Evolutionary conservation across 2,329 filamentous ascomycete species (phyloP).

Genomic region (Escovopsis weberi): DNA sequence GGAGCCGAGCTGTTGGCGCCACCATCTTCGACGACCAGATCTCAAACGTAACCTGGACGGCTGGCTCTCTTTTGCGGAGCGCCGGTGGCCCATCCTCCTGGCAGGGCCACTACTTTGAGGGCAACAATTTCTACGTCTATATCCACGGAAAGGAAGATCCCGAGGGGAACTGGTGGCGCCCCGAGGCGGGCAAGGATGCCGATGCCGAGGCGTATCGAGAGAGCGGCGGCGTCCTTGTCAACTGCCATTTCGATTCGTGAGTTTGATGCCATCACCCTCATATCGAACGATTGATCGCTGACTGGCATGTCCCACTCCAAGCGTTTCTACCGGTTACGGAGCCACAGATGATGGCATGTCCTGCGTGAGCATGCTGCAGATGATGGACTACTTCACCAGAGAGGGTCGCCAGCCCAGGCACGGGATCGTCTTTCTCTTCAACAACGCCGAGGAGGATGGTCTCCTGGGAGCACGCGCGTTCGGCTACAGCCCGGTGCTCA

Average conservation of each 20-base stretch:
- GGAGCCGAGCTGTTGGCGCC: constrained; percentile 20
- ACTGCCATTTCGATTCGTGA: constrained; percentile 77
- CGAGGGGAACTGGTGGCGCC: constrained; percentile 58
- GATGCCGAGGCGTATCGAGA: constrained; percentile 25
- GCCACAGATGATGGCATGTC: constrained; percentile 91
- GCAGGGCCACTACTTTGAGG: constrained; percentile 67
- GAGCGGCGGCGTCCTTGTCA: constrained; percentile 73
- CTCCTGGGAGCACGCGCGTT: constrained; percentile 79
- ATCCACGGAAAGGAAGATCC: constrained; percentile 70
- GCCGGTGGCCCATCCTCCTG: constrained; percentile 12
- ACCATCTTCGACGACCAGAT: constrained; percentile 65
- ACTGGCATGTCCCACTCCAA: constrained; percentile 17
- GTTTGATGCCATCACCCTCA: constrained; percentile 8
- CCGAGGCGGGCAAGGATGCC: constrained; percentile 22
- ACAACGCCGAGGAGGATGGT: constrained; percentile 92
- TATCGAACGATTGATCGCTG: too few species aligned
- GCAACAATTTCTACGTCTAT: constrained; percentile 83
- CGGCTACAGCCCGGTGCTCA: constrained; percentile 65
- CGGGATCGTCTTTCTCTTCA: constrained; percentile 73
- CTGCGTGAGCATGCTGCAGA: constrained; percentile 70
- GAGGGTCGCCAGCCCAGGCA: constrained; percentile 57
- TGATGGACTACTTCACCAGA: constrained; percentile 74
- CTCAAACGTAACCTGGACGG: constrained; percentile 59
- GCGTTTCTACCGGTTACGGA: constrained; percentile 80
- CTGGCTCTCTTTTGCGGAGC: constrained; percentile 9